Evolutionary conservation across 495 filamentous ascomycete species (phyloP), one percentile per base, ranked within the genome.

Genomic region (Neurospora tetraspora): DNA sequence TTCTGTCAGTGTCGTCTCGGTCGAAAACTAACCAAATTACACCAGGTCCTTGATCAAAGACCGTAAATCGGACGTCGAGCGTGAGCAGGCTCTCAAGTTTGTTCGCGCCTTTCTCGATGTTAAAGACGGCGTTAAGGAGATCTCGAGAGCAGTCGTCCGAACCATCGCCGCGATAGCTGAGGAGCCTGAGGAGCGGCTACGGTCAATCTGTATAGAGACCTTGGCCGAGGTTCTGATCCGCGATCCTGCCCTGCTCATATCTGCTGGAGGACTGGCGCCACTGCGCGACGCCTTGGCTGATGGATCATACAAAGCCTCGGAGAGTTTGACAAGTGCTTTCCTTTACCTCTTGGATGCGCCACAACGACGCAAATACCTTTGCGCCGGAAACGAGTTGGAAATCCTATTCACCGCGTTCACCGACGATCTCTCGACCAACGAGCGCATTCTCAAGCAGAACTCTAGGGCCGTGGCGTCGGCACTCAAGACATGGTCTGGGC

Each of bases 21-120:
- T 6, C 61, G 18, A 11, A 34, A 18, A 69, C 76, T 69, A 31
- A 39, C 65, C 16, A 38, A 40, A 5, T 18, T 69, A 37, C 71
- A 18, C 31, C 61, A 89, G 88, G 73, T 97, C 96, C 9, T 86
- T 99, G 36, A 92, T 94, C 74, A 98, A 98, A 78, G 94, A 98
- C 78, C 91, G 93, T 78, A 98, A 97, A 78, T 91, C 95, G 12
- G 96, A 93, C 78, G 93, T 99, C 61, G 96, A 99, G 82, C 90
- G 96, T 68, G 96, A 99, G 79, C 96, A 99, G 81, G 96, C 96
- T 1, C 81, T 99, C 74, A 99, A 99, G 79, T 98, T 99, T 81
- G 92, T 98, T 34, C 88, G 96, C 72, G 93, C 94, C 8, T 99
- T 99, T 80, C 84, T 99, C 34, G 96, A 98, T 75, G 93, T 99